Base-by-base conservation (phyloP, 139 green algal genomes). In the Picochlorum sp. region DNA sequence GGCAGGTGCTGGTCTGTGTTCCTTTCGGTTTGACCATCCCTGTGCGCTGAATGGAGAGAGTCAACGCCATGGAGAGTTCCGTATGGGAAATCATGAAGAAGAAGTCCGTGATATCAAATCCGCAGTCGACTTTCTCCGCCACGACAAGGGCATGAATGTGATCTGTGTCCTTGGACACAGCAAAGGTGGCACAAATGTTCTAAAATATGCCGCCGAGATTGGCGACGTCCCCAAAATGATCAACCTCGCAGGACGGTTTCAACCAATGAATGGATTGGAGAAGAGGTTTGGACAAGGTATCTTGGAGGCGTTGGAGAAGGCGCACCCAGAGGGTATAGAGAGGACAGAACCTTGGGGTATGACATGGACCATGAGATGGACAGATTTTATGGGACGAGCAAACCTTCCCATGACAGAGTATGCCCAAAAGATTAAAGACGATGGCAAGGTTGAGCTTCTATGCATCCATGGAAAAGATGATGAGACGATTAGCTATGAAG, bases 271-370 rank as follows among this genome's bases (percentile, higher is more conserved):
- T 50, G 66, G 66, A 16, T 11, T 64, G 16, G 20, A 58, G 20
- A 58, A 72, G 47, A 31, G 45, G 20, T 81, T 79, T 66, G 74
- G 74, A 5, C 45, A 55, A n/a, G 69, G 77, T 50, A 79, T 81
- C 15, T 15, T 81, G 7, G 70, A 75, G 7, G 44, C 11, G 4
- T 28, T 62, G 20, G 44, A 67, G 31, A 54, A 54, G 16, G 16
- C 47, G 47, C 47, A 41, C 7, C 34, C 47, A 26, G 30, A 64
- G 34, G 58, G 51, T 14, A 72, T 79, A 18, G 16, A 47, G 4
- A 31, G 45, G 13, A 63, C 59, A 44, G 65, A 81, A 49, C 5
- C 30, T n/a, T 59, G 13, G 3, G 62, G 72, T 37, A 50, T 73
- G 6, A 28, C 75, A 45, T 81, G 74, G 74, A 20, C 65, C 4